Conservation (phyloP, 2,329 filamentous ascomycete species). For the Pyrenochaeta sp. region DNA sequence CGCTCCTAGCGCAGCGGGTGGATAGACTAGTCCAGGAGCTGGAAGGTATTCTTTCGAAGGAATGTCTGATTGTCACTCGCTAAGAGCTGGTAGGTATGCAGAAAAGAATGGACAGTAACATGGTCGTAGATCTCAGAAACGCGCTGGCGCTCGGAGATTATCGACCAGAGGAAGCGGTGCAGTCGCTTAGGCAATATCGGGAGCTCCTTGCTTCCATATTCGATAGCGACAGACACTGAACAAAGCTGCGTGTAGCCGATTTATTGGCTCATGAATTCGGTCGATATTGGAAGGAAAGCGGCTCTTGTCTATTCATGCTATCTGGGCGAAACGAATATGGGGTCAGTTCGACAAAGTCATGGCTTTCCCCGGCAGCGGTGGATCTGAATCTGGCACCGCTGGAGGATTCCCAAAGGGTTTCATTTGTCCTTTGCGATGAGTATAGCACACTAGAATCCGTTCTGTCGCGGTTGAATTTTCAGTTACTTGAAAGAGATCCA, state of each 20-base stretch:
- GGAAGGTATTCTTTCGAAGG: neutral
- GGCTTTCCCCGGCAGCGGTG: conserved; percentile 14
- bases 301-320: conserved; percentile 5
- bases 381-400: conserved; percentile 8
- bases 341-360: conserved; percentile 5
- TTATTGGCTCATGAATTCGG: neutral
- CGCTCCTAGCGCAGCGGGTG: neutral
- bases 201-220: neutral
- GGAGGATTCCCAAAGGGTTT: neutral
- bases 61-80: neutral
- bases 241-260: neutral
- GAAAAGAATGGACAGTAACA: neutral
- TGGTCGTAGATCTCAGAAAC: neutral
- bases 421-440: conserved; percentile 7
- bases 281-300: neutral
- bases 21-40: neutral
- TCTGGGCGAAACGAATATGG: conserved; percentile 10
- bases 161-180: neutral
- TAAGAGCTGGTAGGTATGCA: neutral
- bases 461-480: conserved; percentile 4
- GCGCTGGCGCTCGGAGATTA: neutral
- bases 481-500: conserved; percentile 10
- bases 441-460: neutral
- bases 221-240: neutral
- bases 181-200: neutral